phyloP scores from a whole-genome alignment of 2,329 filamentous ascomycete genomes.

The Penicillium sp. region DNA sequence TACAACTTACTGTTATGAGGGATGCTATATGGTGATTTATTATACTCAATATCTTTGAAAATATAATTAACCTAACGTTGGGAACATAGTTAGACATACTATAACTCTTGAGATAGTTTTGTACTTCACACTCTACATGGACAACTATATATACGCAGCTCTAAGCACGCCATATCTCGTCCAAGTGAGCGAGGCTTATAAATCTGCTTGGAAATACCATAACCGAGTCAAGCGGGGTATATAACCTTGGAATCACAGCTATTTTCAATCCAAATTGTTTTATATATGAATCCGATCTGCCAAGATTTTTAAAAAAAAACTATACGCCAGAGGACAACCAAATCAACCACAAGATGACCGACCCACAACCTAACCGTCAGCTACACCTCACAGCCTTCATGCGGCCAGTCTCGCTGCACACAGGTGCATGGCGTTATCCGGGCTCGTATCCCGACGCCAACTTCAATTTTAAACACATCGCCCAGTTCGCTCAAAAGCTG shows the following conservation, averaged over 20 bases:
- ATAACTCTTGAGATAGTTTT: not conserved
- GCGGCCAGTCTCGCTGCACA: constrained; percentile 58
- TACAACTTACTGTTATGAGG: too few species aligned
- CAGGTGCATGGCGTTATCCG: constrained; percentile 59
- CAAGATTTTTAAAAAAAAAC: not conserved
- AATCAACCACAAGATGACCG: constrained; percentile 16
- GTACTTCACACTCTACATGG: not conserved
- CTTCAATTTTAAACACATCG: constrained; percentile 57
- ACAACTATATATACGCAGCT: not conserved
- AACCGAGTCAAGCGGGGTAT: not conserved
- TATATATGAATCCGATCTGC: too few species aligned
- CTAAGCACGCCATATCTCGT: not conserved
- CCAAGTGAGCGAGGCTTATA: constrained; percentile 1
- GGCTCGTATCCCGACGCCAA: constrained; percentile 58
- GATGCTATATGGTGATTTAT: too few species aligned
- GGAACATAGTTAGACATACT: not conserved
- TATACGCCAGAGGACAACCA: not conserved
- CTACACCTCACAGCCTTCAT: constrained; percentile 61
- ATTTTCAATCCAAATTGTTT: not conserved
- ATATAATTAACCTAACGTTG: too few species aligned
- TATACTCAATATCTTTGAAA: constrained; percentile 17
- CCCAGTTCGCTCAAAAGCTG: constrained; percentile 55
- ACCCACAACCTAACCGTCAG: constrained; percentile 24
- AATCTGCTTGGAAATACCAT: not conserved
- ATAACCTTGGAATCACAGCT: not conserved